Base-by-base conservation (phyloP, 2,329 filamentous ascomycete genomes). In the Coniochaeta sp. region DNA sequence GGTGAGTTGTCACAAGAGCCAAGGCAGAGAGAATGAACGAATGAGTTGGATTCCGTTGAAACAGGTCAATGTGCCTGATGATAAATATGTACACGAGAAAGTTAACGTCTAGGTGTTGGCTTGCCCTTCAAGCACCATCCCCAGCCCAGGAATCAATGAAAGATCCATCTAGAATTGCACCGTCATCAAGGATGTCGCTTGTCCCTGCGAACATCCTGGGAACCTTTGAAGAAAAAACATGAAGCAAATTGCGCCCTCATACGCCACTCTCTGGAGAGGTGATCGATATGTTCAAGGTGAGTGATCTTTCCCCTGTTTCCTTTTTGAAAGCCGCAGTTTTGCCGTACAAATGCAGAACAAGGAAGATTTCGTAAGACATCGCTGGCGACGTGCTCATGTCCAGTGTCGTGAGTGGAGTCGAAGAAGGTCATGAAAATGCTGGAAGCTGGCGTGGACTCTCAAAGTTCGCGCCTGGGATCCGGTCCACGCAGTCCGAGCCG, bases 401-500 rank as follows among this genome's bases (percentile, higher is more conserved):
- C n/a, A 22, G 2, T 22, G 51, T 31, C 24, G 14, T 13, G 20
- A 18, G 20, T 32, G 22, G 28, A 18, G 7, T 33, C 28, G 47
- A 35, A 26, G 27, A 26, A 42, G 3, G 27, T 27, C 26, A 49
- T 27, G 26, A 32, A 26, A 38, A 42, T 10, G 14, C 13, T 32
- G 32, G 26, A 31, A n/a, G 24, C 45, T 48, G 27, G 22, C 42
- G 30, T 35, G 45, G 33, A 50, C 26, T 38, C 51, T 30, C 51
- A 47, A n/a, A 47, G 51, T 38, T 50, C 51, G 45, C 51, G 51
- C 51, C 47, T 48, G 51, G 48, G 51, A 53, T 27, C 51, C 48
- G 48, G 51, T 53, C 38, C 51, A 50, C 38, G 45, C 33, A 30
- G 47, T 51, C 52, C 53, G 48, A 56, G 49, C 54, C 46, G 38